Evolutionary conservation across 371 early-diverging fungal genomes (phyloP).

Genomic region (Circinella umbellata): DNA sequence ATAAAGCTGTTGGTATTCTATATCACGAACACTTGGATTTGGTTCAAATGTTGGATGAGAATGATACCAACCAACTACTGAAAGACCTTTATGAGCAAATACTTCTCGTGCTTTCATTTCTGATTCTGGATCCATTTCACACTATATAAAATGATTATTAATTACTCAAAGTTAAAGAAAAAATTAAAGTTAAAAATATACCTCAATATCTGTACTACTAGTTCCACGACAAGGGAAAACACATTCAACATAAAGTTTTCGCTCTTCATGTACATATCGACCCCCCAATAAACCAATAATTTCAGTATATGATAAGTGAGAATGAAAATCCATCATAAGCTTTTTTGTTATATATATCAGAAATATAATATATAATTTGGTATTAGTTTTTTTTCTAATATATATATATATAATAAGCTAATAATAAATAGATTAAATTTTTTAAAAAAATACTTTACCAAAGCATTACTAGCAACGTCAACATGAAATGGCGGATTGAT

Average conservation of each 20-base stretch:
- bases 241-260: slow-evolving; percentile 47
- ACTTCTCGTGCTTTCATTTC: slow-evolving; percentile 77
- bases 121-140: slow-evolving; percentile 71
- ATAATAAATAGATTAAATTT: too few species aligned
- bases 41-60: slow-evolving; percentile 89
- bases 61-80: slow-evolving; percentile 94
- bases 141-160: slow-evolving; percentile 13
- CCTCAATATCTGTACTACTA: slow-evolving; percentile 72
- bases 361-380: too few species aligned
- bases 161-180: background rate
- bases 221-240: slow-evolving; percentile 72
- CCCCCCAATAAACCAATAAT: slow-evolving; percentile 89
- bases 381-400: too few species aligned
- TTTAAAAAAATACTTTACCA: slow-evolving; percentile 44
- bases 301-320: slow-evolving; percentile 83
- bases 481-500: slow-evolving; percentile 66
- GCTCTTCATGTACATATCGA: slow-evolving; percentile 44
- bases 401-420: too few species aligned
- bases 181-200: slow-evolving; percentile 16
- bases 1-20: slow-evolving; percentile 82
- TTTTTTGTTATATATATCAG: slow-evolving; percentile 18
- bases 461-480: slow-evolving; percentile 58
- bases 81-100: slow-evolving; percentile 69
- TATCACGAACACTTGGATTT: slow-evolving; percentile 81
- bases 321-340: slow-evolving; percentile 88